phyloP scores from a whole-genome alignment of 192 early-diverging fungal genomes.

The Ramicandelaber brevisporus region DNA sequence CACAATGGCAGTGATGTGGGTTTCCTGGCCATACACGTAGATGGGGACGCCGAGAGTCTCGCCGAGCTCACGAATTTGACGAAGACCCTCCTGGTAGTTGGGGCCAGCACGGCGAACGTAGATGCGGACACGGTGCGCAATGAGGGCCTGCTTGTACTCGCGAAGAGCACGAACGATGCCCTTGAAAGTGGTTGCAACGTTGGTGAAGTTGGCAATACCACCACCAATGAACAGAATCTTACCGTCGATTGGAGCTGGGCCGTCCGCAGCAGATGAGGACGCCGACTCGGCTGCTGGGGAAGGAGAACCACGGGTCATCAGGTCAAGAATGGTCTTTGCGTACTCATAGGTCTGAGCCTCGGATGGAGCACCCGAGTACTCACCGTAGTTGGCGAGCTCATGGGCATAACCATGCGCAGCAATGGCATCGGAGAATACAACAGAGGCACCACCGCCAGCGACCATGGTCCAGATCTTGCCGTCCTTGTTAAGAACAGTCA shows the following conservation, averaged over 20 bases:
- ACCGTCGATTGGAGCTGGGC: too few species aligned
- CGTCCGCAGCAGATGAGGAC: too few species aligned
- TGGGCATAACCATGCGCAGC: conserved; percentile 81
- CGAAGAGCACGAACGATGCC: conserved; percentile 85
- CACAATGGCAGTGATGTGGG: conserved; percentile 96
- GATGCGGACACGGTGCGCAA: conserved; percentile 70
- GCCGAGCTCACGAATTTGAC: conserved; percentile 76
- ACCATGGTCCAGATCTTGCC: conserved; percentile 99
- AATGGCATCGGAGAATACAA: conserved; percentile 96
- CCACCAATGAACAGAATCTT: conserved; percentile 97
- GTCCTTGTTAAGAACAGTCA: conserved; percentile 84
- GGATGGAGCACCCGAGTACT: conserved; percentile 98
- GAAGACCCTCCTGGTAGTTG: conserved; percentile 98
- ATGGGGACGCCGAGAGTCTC: conserved; percentile 85
- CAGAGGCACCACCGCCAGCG: conserved; percentile 94
- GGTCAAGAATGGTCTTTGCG: conserved; percentile 90
- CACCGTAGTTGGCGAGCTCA: conserved; percentile 98
- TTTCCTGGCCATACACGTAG: conserved; percentile 89
- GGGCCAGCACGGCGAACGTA: conserved; percentile 95
- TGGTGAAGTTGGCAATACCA: conserved; percentile 99
- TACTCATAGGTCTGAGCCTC: conserved; percentile 99
- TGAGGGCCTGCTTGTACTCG: conserved; percentile 75
- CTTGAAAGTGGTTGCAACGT: conserved; percentile 98
- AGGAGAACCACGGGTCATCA: conserved; percentile 75
- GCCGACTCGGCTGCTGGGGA: too few species aligned